Conservation (phyloP, 2,329 filamentous ascomycete genomes). For the Nannizziopsis arthrosporioides region DNA sequence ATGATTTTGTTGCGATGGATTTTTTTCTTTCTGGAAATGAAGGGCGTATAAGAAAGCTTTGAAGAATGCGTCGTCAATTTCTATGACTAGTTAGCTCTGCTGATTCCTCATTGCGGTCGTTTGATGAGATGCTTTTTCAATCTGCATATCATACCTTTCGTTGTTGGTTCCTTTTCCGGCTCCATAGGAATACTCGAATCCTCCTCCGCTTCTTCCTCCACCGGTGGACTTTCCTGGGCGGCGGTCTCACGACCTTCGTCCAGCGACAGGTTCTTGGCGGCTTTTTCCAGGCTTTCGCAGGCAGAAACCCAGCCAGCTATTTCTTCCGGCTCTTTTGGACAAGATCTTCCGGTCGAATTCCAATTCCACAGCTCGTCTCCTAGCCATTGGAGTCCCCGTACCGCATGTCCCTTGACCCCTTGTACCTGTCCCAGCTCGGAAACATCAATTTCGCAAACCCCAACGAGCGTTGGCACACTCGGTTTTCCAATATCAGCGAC, state of each 20-base stretch:
- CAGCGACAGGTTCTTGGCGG: conserved; percentile 32
- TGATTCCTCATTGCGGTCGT: not conserved
- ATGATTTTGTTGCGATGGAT: conserved; percentile 41
- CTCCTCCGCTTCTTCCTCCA: conserved; percentile 22
- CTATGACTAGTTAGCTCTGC: conserved; percentile 27
- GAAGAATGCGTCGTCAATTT: conserved; percentile 55
- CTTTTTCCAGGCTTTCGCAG: conserved; percentile 24
- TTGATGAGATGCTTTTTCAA: not conserved
- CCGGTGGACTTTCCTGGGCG: conserved; percentile 14
- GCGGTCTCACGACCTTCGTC: conserved; percentile 33
- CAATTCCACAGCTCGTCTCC: conserved; percentile 59
- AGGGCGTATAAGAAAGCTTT: conserved; percentile 54
- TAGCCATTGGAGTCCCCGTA: conserved; percentile 54
- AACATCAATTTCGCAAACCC: conserved; percentile 54
- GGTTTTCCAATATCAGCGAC: conserved; percentile 49
- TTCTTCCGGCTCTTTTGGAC: conserved; percentile 41
- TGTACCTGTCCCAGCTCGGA: conserved; percentile 43
- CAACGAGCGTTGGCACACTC: conserved; percentile 52
- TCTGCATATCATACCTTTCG: conserved; percentile 37
- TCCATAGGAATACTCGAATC: conserved; percentile 17
- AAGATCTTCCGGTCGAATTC: conserved; percentile 44
- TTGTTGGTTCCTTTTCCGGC: conserved; percentile 44
- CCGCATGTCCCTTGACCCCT: conserved; percentile 52
- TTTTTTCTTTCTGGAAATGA: conserved; percentile 47
- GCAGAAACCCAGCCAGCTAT: conserved; percentile 41